Conservation (phyloP, 345 rosid genomes). For the Bruguiera gymnorhiza region DNA sequence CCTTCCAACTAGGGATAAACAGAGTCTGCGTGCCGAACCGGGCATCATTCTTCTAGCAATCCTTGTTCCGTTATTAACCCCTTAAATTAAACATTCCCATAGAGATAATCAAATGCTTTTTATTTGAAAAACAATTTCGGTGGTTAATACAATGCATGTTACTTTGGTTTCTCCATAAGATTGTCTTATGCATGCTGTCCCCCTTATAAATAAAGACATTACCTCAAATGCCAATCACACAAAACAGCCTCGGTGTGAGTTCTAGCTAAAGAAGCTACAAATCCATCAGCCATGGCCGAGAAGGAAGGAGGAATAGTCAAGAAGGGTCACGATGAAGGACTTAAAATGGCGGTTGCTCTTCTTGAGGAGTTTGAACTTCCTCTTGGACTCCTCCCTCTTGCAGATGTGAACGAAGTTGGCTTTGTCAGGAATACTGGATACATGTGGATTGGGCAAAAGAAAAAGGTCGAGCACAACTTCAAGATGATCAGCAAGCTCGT, state of each 20-base stretch:
- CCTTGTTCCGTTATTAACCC: too few relatives aligned
- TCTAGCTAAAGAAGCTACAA: background rate
- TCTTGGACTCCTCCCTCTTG: constrained; percentile 52
- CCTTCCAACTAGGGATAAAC: too few relatives aligned
- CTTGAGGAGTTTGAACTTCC: constrained; percentile 57
- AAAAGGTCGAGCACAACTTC: constrained; percentile 53
- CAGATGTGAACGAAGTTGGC: constrained; percentile 52
- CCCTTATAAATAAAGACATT: constrained; percentile 24
- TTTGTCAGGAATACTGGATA: constrained; percentile 42
- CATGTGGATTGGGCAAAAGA: constrained; percentile 60
- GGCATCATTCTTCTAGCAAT: too few relatives aligned
- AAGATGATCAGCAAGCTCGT: constrained; percentile 52
- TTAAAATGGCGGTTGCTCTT: constrained; percentile 34
- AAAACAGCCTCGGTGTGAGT: constrained; percentile 7
- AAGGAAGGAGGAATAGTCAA: constrained; percentile 44
- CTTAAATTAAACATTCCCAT: too few relatives aligned
- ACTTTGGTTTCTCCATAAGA: constrained; percentile 32
- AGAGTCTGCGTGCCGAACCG: too few relatives aligned
- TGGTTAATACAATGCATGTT: constrained; percentile 28
- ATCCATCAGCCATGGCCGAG: constrained; percentile 35
- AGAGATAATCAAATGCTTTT: too few relatives aligned
- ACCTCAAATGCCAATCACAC: background rate
- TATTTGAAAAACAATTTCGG: constrained; percentile 3
- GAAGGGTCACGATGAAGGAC: constrained; percentile 46
- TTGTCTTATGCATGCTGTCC: constrained; percentile 17